These are phyloP conservation scores for Trichoderma cornu-damae DNA, from an alignment of 2,329 filamentous ascomycete species.

Conservation along the genomic window DNA sequence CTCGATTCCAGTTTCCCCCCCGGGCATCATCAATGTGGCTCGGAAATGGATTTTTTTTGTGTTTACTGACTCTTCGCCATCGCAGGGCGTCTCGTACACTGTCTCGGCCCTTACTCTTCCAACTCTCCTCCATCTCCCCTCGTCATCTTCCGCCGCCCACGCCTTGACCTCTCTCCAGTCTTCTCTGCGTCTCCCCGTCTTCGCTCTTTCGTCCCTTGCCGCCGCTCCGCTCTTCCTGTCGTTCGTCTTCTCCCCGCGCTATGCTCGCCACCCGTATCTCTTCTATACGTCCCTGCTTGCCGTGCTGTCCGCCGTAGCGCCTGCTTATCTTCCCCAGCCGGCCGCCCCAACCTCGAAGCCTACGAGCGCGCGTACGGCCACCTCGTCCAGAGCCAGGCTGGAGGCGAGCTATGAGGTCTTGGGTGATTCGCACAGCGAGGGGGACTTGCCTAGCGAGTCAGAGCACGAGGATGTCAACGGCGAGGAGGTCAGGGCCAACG, in stretches of 20 bases:
- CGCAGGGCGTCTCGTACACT: constrained; percentile 81
- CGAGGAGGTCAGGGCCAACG: constrained; percentile 54
- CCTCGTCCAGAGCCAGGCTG: constrained; percentile 43
- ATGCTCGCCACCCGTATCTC: constrained; percentile 79
- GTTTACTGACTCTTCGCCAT: constrained; percentile 8
- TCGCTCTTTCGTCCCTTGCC: constrained; percentile 63
- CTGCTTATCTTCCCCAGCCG: constrained; percentile 41
- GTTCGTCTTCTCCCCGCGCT: constrained; percentile 68
- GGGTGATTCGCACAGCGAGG: constrained; percentile 48
- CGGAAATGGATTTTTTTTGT: no score
- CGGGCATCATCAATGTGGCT: neutral
- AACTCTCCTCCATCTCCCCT: constrained; percentile 73
- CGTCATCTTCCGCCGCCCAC: constrained; percentile 63
- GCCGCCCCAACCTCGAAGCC: constrained; percentile 23
- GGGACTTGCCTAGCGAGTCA: constrained; percentile 41
- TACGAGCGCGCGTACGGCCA: constrained; percentile 27
- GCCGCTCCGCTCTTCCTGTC: constrained; percentile 69
- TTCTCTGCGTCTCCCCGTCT: constrained; percentile 59
- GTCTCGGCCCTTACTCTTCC: constrained; percentile 74
- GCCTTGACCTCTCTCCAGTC: constrained; percentile 64
- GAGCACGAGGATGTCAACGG: constrained; percentile 53
- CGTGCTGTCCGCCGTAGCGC: constrained; percentile 53
- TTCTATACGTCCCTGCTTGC: constrained; percentile 75
- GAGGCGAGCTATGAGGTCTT: constrained; percentile 70
- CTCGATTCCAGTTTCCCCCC: neutral